Percentiles rank a stretch among this genome's conserved stretches.
Evolutionary conservation across 345 rosid genomes (phyloP).

Genomic region (Salix viminalis): DNA sequence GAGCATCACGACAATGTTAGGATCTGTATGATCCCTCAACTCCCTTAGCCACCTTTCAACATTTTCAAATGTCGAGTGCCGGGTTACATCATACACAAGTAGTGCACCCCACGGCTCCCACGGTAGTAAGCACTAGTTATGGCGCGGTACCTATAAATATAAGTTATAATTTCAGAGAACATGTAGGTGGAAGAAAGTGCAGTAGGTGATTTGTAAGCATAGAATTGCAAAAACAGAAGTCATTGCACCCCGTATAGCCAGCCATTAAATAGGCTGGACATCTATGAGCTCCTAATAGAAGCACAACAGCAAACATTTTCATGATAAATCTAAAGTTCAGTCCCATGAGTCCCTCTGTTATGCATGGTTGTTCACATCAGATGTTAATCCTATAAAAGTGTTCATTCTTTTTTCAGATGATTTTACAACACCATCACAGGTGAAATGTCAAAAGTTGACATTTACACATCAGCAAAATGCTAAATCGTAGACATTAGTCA

Average conservation of each 20-base stretch:
- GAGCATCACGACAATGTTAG: conserved; percentile 88
- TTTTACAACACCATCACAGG: too few relatives aligned
- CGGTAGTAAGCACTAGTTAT: conserved; percentile 93
- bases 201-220: not conserved
- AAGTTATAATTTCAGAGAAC: not conserved
- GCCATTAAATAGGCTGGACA: not conserved
- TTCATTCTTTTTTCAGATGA: not conserved
- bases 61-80: conserved; percentile 84
- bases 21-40: conserved; percentile 88
- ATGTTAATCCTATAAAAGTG: not conserved
- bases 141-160: conserved; percentile 69
- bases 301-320: not conserved
- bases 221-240: not conserved
- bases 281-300: not conserved
- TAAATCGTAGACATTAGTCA: too few relatives aligned
- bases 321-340: not conserved
- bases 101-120: conserved; percentile 94
- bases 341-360: not conserved
- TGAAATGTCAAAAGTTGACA: too few relatives aligned
- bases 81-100: conserved; percentile 80
- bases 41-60: conserved; percentile 93
- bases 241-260: not conserved
- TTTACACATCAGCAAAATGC: too few relatives aligned
- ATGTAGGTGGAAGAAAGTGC: not conserved
- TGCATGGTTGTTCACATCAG: not conserved